Conservation (phyloP, 1,284 basidiomycete species). For the Paramarasmius palmivorus region DNA sequence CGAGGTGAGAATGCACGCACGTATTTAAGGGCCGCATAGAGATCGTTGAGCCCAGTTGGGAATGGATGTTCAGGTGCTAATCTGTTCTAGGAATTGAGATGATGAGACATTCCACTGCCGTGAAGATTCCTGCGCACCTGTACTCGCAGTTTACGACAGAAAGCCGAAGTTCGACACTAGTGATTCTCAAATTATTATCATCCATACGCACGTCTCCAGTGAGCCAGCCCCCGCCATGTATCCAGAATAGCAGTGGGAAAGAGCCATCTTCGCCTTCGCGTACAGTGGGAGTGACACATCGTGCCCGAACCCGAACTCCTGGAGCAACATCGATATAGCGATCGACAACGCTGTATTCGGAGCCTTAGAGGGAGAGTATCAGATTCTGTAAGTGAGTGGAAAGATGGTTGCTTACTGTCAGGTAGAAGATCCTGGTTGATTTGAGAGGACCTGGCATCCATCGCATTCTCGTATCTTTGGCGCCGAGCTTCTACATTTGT, state of each 20-base stretch:
- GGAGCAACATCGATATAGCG: background rate
- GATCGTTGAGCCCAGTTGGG: constrained; percentile 10
- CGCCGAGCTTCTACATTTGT: too few species aligned
- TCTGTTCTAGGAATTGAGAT: background rate
- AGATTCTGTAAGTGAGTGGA: too few species aligned
- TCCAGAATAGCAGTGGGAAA: background rate
- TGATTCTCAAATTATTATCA: background rate
- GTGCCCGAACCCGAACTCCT: background rate
- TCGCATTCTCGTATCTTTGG: too few species aligned
- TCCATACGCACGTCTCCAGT: background rate
- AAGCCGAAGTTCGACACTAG: background rate
- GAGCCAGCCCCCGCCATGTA: background rate
- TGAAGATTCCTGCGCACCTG: background rate
- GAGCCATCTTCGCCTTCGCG: background rate
- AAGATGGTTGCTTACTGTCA: too few species aligned
- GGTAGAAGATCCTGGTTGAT: too few species aligned
- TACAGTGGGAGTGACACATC: background rate
- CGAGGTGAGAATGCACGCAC: background rate
- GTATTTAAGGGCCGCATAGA: constrained; percentile 14
- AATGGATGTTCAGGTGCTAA: constrained; percentile 12
- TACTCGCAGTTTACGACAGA: background rate
- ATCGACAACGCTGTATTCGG: background rate
- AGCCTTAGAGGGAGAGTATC: background rate
- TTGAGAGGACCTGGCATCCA: too few species aligned
- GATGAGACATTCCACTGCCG: background rate